These are phyloP conservation scores for Nigrograna mackinnonii DNA, from an alignment of 2,329 filamentous ascomycete genomes.

Conservation along the genomic window DNA sequence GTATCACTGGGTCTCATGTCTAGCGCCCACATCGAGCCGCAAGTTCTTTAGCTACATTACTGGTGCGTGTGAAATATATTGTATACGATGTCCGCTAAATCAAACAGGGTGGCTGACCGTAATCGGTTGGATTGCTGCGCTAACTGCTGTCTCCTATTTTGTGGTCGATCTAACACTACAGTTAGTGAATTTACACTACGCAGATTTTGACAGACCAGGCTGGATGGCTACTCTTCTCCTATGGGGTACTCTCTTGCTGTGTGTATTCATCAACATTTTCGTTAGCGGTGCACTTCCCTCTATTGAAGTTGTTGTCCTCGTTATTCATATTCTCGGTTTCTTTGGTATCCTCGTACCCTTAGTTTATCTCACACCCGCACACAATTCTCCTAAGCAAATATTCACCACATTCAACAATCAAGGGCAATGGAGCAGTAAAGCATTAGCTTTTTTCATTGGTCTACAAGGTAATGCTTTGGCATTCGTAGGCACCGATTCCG, in stretches of 20 bases:
- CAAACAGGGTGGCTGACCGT: conserved; percentile 48
- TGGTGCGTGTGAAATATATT: conserved; percentile 16
- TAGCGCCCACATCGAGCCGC: conserved; percentile 46
- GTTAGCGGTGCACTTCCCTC: conserved; percentile 51
- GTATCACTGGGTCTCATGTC: conserved; percentile 47
- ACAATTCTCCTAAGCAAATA: conserved; percentile 41
- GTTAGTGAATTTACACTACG: conserved; percentile 42
- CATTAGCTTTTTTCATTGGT: conserved; percentile 51
- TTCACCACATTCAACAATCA: conserved; percentile 54
- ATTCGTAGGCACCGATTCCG: conserved; percentile 42
- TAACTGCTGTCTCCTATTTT: conserved; percentile 41
- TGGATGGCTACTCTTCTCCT: conserved; percentile 58
- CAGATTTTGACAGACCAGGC: conserved; percentile 37
- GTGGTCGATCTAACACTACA: conserved; percentile 37
- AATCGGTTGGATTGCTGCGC: conserved; percentile 47
- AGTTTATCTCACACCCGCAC: conserved; percentile 40
- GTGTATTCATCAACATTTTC: conserved; percentile 51
- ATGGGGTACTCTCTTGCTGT: conserved; percentile 47
- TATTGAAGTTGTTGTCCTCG: conserved; percentile 53
- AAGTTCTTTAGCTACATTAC: conserved; percentile 51
- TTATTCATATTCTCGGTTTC: conserved; percentile 57
- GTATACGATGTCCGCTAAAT: conserved; percentile 9
- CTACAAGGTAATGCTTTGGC: conserved; percentile 43
- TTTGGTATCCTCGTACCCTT: conserved; percentile 54
- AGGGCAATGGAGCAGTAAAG: conserved; percentile 48